Evolutionary conservation across 768 basidiomycete genomes (phyloP).

Genomic region (Mrakia frigida): DNA sequence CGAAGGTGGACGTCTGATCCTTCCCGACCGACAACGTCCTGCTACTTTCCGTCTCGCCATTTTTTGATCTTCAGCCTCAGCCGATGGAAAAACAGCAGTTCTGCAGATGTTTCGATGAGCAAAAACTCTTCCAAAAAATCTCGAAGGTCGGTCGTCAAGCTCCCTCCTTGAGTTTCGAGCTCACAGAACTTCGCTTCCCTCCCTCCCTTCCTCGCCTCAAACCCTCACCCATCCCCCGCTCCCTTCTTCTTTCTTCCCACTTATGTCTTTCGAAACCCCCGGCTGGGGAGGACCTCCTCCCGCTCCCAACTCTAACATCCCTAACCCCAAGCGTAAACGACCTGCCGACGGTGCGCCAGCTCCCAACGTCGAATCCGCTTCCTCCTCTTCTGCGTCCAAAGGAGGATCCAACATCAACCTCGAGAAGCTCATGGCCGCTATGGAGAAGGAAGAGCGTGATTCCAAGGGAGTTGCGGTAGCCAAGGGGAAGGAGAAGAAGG

Average conservation of each 20-base stretch:
- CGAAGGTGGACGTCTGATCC: too few relatives aligned
- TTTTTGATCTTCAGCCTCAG: too few relatives aligned
- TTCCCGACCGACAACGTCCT: too few relatives aligned
- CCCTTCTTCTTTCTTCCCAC: neutral
- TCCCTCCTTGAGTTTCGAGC: neutral
- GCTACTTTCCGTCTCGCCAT: too few relatives aligned
- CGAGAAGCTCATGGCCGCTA: constrained; percentile 31
- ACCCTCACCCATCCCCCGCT: neutral
- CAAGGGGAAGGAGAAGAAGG: constrained; percentile 25
- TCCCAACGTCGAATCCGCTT: neutral
- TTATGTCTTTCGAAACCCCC: constrained; percentile 31
- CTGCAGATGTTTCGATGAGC: too few relatives aligned
- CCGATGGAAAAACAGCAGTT: too few relatives aligned
- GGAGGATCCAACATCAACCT: constrained; percentile 20
- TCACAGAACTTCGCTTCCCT: neutral
- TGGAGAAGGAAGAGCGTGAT: constrained; percentile 23
- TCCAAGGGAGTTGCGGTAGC: constrained; percentile 20
- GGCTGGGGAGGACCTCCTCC: constrained; percentile 26
- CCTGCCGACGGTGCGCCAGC: neutral
- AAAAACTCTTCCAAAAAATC: neutral
- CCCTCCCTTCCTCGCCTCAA: neutral
- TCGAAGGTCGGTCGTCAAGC: neutral
- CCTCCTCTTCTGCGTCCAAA: neutral
- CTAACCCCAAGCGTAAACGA: constrained; percentile 20
- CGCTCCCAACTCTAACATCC: neutral